Evolutionary conservation across 129 eudicot genomes (phyloP).

Genomic region (sunflower (Helianthus annuus)): DNA sequence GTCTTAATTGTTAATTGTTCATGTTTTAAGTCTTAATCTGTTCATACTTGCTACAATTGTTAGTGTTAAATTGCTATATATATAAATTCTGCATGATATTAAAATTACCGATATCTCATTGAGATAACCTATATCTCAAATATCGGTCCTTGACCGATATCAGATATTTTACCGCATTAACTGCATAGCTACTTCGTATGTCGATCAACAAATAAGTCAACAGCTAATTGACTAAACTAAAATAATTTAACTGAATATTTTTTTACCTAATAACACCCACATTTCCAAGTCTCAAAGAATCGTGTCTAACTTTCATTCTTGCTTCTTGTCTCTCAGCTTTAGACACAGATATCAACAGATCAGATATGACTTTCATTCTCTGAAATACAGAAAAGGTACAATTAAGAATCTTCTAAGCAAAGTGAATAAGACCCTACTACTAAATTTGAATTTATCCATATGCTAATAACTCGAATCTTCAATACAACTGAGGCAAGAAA

Average conservation of each 20-base stretch:
- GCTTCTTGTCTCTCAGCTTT: constrained; percentile 99
- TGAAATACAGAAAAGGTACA: constrained; percentile 41
- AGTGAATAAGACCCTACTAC: neutral
- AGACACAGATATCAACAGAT: constrained; percentile 85
- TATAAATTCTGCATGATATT: no score
- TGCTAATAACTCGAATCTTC: neutral
- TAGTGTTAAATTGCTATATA: no score
- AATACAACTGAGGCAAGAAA: neutral
- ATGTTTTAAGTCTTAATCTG: no score
- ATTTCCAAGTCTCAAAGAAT: constrained; percentile 94
- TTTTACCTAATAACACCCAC: constrained; percentile 88
- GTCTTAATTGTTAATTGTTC: no score
- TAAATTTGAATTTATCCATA: neutral
- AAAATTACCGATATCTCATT: no score
- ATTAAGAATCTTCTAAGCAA: neutral
- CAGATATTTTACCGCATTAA: no score
- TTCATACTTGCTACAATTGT: no score
- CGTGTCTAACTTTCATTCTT: constrained; percentile 90
- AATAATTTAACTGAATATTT: constrained; percentile 2
- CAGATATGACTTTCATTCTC: constrained; percentile 90
- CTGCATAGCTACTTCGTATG: neutral
- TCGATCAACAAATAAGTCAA: neutral
- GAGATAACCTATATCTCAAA: no score
- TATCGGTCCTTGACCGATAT: no score
- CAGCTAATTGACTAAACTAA: constrained; percentile 8